These are phyloP conservation scores for Xylariaceae sp. DNA, from an alignment of 2,329 filamentous ascomycete species.

Conservation along the genomic window DNA sequence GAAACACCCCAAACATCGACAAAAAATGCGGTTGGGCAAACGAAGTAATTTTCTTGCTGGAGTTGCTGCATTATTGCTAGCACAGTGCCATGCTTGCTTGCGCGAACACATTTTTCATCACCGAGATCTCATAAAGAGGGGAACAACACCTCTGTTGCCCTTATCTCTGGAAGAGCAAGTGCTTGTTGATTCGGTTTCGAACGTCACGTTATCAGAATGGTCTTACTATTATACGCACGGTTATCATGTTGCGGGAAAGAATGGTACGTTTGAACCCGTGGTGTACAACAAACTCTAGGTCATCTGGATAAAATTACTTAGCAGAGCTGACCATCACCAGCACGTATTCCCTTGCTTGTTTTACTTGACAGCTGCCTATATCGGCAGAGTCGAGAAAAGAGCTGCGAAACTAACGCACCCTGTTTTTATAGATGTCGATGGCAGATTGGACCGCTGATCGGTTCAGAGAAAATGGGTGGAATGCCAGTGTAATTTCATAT, in stretches of 20 bases:
- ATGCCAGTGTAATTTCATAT: conserved; percentile 29
- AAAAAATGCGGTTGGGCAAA: too few relatives aligned
- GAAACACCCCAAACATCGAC: too few relatives aligned
- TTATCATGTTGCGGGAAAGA: conserved; percentile 31
- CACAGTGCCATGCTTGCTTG: conserved; percentile 20
- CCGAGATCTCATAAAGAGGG: conserved; percentile 15
- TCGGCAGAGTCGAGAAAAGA: too few relatives aligned
- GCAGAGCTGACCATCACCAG: too few relatives aligned
- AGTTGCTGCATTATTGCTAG: conserved; percentile 4
- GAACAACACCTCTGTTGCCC: conserved; percentile 19
- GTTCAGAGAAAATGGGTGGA: conserved; percentile 29
- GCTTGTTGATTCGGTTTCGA: conserved; percentile 29
- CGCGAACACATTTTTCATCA: conserved; percentile 18
- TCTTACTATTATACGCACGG: conserved; percentile 35
- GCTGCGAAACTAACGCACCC: too few relatives aligned
- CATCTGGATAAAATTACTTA: too few relatives aligned
- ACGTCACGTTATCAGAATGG: conserved; percentile 30
- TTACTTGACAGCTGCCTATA: too few relatives aligned
- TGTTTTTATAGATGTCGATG: conserved; percentile 19
- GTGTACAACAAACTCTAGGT: too few relatives aligned
- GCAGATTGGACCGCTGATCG: conserved; percentile 33
- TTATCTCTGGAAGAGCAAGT: conserved; percentile 26
- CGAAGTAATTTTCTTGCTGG: too few relatives aligned
- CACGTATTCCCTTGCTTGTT: too few relatives aligned
- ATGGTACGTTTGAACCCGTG: conserved; percentile 2